Percentiles rank a stretch among this genome's conserved stretches.
Conservation (phyloP, 768 basidiomycete genomes). For the Hydnum rufescens region DNA sequence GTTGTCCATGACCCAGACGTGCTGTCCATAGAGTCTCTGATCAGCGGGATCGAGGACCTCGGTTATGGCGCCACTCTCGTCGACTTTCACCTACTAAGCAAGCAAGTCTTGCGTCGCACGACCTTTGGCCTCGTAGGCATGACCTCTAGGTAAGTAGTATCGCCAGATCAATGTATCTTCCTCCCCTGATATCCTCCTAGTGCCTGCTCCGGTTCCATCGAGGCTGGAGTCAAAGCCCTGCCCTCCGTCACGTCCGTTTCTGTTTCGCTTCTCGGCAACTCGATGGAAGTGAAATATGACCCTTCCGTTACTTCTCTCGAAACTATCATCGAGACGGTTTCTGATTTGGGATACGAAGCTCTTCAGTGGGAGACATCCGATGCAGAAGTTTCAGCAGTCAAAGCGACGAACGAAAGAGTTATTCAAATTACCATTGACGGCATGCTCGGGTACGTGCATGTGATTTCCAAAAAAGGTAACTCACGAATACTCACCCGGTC, state of each 20-base stretch:
- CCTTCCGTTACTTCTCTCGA: conserved; percentile 3
- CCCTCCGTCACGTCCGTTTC: conserved; percentile 2
- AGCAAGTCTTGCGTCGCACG: neutral
- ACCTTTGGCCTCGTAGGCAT: conserved; percentile 9
- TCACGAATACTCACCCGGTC: neutral
- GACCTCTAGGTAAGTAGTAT: conserved; percentile 10
- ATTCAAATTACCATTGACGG: conserved; percentile 41
- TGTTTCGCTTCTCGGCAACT: conserved; percentile 11
- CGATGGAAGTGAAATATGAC: conserved; percentile 10
- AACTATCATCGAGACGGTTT: conserved; percentile 22
- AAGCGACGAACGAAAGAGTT: conserved; percentile 5
- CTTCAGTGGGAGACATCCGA: neutral
- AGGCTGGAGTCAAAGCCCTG: conserved; percentile 5
- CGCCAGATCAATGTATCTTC: neutral
- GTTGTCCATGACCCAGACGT: conserved; percentile 10
- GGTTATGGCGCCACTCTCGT: conserved; percentile 5
- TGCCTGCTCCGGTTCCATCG: conserved; percentile 8
- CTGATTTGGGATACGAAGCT: conserved; percentile 31
- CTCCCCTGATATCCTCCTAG: neutral
- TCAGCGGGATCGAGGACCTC: conserved; percentile 6
- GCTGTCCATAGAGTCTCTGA: neutral
- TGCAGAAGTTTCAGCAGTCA: neutral
- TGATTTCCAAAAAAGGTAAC: neutral
- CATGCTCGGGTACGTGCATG: conserved; percentile 9
- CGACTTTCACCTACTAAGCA: neutral